Base-by-base conservation (phyloP, 2,329 filamentous ascomycete genomes). In the Phyllachora maydis region DNA sequence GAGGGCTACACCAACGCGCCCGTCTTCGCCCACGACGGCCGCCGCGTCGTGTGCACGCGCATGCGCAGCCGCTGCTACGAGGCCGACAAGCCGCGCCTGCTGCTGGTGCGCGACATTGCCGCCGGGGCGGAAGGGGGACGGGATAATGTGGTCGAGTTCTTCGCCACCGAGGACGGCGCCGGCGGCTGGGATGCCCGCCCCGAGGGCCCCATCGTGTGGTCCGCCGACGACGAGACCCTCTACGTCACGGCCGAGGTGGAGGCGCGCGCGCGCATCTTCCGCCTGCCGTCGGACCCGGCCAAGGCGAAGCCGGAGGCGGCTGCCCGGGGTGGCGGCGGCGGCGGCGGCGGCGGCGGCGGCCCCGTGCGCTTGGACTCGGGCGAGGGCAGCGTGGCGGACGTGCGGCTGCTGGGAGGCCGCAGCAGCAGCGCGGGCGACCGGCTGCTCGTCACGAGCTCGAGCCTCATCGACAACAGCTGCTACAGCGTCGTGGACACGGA, bases 41-140 rank as follows among this genome's bases (percentile, higher is more conserved):
- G 56, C 17, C 61, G 63, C 29, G 53, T 85, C 14, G 78, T 67
- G 2, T 92, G 90, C 42, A 56, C 78, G 15, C 67, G 76, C 30
- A 91, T 90, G 82, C 61, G 64, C 31, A 61, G 61, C 26, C 57
- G 65, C 24, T 67, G 73, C 28, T 91, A 92, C 41, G 82, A 93
- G 45, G 65, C 73, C 10, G 81, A 92, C 49, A 75, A 75, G 43
- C 61, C 72, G 21, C 61, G 69, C 21, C 50, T 81, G 4, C 48
- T 82, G 30, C 47, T 79, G 3, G 43, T 78, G 5, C 59, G 65
- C 2, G 59, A 78, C 34, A 50, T 77, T 23, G 43, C 42, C 9
- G 57, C 69, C 29, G 46, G 68, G 7, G 51, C 50, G 28, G n/a
- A n/a, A n/a, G n/a, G n/a, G n/a, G n/a, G n/a, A n/a, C n/a, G n/a